phyloP scores from a whole-genome alignment of 371 early-diverging fungal genomes.

The Apophysomyces elegans region DNA sequence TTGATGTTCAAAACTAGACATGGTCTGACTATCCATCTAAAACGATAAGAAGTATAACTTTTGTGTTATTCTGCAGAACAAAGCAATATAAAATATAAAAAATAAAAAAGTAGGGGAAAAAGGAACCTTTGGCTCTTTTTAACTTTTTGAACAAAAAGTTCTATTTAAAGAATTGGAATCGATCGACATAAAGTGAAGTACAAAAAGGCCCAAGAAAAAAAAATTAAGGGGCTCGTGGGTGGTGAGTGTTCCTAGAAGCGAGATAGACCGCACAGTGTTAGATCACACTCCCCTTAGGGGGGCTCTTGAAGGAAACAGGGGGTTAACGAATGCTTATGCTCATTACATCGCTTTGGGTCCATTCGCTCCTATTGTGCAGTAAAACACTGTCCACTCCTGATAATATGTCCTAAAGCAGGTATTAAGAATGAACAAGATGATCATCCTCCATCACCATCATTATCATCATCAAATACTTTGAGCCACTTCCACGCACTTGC shows the following conservation, averaged over 20 bases:
- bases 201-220: background rate
- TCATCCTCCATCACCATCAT: background rate
- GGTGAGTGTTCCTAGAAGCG: background rate
- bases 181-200: conserved; percentile 20
- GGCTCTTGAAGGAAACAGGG: background rate
- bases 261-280: conserved; percentile 5
- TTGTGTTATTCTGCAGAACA: conserved; percentile 7
- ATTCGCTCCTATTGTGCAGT: conserved; percentile 16
- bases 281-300: background rate
- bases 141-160: background rate
- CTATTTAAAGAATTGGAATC: conserved; percentile 21
- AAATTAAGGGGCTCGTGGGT: no score
- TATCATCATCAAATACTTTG: background rate
- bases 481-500: background rate
- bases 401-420: conserved; percentile 16
- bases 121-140: background rate
- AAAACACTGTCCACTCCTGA: conserved; percentile 12
- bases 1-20: conserved; percentile 24
- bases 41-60: background rate
- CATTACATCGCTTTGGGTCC: background rate
- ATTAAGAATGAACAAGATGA: conserved; percentile 11
- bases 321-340: conserved; percentile 3
- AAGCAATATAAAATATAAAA: background rate
- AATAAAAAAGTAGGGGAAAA: conserved; percentile 12
- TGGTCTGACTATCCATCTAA: conserved; percentile 4